Percentiles rank a stretch among this genome's conserved stretches.
Evolutionary conservation across 106 monocot species (phyloP).

Genomic region (Allium cepa): DNA sequence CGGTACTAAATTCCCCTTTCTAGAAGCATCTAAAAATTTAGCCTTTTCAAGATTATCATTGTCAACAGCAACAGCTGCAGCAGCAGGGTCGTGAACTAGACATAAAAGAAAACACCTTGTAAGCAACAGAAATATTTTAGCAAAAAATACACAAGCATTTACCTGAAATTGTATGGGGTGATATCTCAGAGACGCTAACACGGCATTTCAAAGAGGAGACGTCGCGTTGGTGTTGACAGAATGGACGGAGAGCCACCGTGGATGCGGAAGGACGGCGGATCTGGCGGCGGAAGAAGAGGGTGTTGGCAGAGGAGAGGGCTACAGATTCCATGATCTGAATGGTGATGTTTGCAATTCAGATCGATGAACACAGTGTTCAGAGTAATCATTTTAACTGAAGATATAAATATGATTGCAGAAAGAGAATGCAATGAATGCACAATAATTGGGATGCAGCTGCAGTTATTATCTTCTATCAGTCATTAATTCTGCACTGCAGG

Average conservation of each 20-base stretch:
- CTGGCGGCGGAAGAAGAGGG: background rate
- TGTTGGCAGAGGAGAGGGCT: background rate
- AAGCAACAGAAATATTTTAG: background rate
- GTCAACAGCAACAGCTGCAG: background rate
- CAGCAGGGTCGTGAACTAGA: background rate
- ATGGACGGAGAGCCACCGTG: background rate
- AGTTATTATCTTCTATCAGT: no score
- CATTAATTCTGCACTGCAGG: no score
- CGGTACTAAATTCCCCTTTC: conserved; percentile 51
- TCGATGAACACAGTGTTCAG: no score
- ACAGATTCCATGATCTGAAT: background rate
- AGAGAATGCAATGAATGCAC: no score
- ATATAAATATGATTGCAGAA: no score
- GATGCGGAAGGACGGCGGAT: background rate
- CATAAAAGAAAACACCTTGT: conserved; percentile 1
- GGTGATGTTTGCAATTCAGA: no score
- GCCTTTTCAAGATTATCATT: conserved; percentile 22
- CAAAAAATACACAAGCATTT: background rate
- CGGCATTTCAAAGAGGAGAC: conserved; percentile 10
- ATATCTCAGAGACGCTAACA: background rate
- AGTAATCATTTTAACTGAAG: no score
- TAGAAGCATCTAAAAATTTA: conserved; percentile 31
- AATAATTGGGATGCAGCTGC: no score
- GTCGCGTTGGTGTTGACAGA: background rate
- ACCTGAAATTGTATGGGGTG: background rate